Conservation (phyloP, 208 protist genomes). For the Angomonas deanei region DNA sequence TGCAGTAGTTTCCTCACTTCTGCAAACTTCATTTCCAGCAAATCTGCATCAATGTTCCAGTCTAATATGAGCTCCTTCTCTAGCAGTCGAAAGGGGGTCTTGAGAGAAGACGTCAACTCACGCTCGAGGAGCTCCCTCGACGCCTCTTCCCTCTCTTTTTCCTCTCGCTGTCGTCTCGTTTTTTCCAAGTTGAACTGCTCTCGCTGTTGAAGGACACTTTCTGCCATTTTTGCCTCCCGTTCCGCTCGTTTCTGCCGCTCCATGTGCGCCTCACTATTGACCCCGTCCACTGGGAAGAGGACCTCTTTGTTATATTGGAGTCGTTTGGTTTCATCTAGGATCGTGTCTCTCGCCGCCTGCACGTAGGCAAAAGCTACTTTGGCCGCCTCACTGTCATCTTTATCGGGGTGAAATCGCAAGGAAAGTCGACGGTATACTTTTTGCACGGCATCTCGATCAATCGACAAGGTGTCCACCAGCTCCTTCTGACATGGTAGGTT, state of each 20-base stretch:
- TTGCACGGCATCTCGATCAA: slow-evolving; percentile 15
- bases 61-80: slow-evolving; percentile 59
- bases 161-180: slow-evolving; percentile 19
- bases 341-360: slow-evolving; percentile 50
- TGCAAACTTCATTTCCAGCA: slow-evolving; percentile 50
- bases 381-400: slow-evolving; percentile 62
- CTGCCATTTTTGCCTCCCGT: slow-evolving; percentile 48
- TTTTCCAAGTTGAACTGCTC: slow-evolving; percentile 31
- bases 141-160: slow-evolving; percentile 30
- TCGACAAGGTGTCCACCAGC: background rate
- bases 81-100: slow-evolving; percentile 65
- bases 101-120: slow-evolving; percentile 51
- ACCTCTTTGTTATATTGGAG: slow-evolving; percentile 31
- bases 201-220: slow-evolving; percentile 36
- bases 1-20: slow-evolving; percentile 50
- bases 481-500: slow-evolving; percentile 10
- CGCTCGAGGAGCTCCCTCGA: slow-evolving; percentile 35
- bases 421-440: slow-evolving; percentile 64
- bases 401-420: slow-evolving; percentile 82
- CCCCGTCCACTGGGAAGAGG: background rate
- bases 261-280: slow-evolving; percentile 9
- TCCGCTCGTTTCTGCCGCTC: slow-evolving; percentile 39
- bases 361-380: slow-evolving; percentile 59
- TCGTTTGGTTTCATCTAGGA: slow-evolving; percentile 39
- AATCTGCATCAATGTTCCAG: slow-evolving; percentile 68